These are phyloP conservation scores for Mycena floridula DNA, from an alignment of 768 basidiomycete species.

Conservation along the genomic window DNA sequence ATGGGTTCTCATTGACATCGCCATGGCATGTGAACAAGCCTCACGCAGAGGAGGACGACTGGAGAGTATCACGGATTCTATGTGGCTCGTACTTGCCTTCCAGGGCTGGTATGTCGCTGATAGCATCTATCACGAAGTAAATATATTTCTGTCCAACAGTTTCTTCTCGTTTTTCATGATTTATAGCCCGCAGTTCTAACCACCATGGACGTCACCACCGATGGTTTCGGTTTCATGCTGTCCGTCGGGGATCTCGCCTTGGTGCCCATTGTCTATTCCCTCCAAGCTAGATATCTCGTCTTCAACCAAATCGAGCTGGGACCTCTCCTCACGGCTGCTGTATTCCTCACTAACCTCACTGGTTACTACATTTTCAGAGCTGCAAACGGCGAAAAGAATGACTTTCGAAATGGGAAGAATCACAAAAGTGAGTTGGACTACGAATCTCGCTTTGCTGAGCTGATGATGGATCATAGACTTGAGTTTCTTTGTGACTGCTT, in stretches of 20 bases:
- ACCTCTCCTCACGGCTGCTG: slow-evolving; percentile 40
- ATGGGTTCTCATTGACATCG: slow-evolving; percentile 89
- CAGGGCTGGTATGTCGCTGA: slow-evolving; percentile 86
- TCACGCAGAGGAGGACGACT: slow-evolving; percentile 64
- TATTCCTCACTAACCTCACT: slow-evolving; percentile 56
- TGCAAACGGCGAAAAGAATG: slow-evolving; percentile 91
- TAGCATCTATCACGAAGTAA: slow-evolving; percentile 83
- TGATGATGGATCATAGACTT: slow-evolving; percentile 47
- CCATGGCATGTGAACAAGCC: slow-evolving; percentile 88
- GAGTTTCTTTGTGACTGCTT: slow-evolving; percentile 69
- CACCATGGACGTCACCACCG: slow-evolving; percentile 95
- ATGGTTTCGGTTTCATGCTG: slow-evolving; percentile 99
- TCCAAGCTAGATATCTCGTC: slow-evolving; percentile 91
- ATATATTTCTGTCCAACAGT: slow-evolving; percentile 3
- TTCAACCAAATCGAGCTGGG: slow-evolving; percentile 81
- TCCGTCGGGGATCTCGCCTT: slow-evolving; percentile 85
- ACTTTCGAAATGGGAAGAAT: slow-evolving; percentile 89
- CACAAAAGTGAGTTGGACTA: slow-evolving; percentile 69
- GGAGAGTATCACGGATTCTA: slow-evolving; percentile 70
- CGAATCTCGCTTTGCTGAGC: neutral
- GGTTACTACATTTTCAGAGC: slow-evolving; percentile 91
- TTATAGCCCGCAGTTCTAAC: slow-evolving; percentile 78
- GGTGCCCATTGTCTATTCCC: slow-evolving; percentile 91
- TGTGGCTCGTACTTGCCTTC: slow-evolving; percentile 84
- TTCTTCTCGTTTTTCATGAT: neutral